Conservation (phyloP, 495 filamentous ascomycete genomes). For the Aspergillus nidulans region DNA sequence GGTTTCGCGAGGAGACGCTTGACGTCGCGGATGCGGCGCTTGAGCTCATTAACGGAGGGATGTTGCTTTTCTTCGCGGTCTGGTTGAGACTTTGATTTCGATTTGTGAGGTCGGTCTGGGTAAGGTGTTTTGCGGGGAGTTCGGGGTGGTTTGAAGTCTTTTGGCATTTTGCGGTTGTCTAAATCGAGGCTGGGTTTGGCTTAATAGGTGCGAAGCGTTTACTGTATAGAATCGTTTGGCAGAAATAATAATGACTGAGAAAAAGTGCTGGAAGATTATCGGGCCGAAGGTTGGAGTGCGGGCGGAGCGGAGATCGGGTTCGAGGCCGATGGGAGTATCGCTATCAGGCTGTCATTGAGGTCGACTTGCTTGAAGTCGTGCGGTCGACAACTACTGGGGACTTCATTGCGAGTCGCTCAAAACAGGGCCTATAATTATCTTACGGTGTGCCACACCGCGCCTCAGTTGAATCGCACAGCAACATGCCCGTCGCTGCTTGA, state of each 20-base stretch:
- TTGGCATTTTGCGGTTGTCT: background rate
- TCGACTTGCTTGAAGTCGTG: background rate
- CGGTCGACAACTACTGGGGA: no score
- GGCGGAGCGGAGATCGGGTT: background rate
- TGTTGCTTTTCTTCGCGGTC: slow-evolving; percentile 26
- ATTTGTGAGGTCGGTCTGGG: background rate
- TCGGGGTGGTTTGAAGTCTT: slow-evolving; percentile 5
- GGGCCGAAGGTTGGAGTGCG: background rate
- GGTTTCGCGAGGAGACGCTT: slow-evolving; percentile 55
- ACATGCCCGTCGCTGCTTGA: slow-evolving; percentile 16
- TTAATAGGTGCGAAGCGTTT: background rate
- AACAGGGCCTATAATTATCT: background rate
- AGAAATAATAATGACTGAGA: background rate
- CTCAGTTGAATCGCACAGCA: background rate
- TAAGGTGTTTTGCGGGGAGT: slow-evolving; percentile 11
- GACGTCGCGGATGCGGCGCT: slow-evolving; percentile 49
- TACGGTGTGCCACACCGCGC: background rate
- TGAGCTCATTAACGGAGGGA: slow-evolving; percentile 48
- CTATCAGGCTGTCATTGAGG: background rate
- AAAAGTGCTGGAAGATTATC: slow-evolving; percentile 5
- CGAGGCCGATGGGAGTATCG: background rate
- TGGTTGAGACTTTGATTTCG: slow-evolving; percentile 2
- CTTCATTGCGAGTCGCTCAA: background rate
- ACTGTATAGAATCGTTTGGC: background rate
- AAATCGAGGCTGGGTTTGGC: background rate